Percentiles rank a stretch among this genome's conserved stretches.
Evolutionary conservation across 169 alveolate genomes (phyloP).

Genomic region (Perkinsus olseni): DNA sequence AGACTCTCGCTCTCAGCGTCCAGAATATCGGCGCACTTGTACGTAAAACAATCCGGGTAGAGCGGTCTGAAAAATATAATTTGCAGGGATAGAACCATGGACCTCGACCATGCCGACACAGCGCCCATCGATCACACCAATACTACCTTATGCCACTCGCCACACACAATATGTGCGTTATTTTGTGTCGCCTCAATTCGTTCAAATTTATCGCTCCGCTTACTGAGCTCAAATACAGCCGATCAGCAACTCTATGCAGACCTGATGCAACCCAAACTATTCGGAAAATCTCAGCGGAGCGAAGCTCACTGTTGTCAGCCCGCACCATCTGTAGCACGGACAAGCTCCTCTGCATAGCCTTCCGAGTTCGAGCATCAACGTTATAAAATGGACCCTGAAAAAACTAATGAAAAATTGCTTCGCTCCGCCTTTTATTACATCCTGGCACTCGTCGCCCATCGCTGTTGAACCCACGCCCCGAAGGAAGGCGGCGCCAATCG

Average conservation of each 20-base stretch:
- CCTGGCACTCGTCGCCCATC: not conserved
- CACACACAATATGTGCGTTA: not conserved
- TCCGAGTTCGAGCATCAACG: not conserved
- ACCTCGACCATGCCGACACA: not conserved
- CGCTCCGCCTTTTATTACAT: not conserved
- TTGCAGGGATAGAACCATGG: not conserved
- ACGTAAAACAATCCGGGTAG: not conserved
- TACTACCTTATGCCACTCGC: not conserved
- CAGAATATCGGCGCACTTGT: not conserved
- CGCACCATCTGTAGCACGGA: not conserved
- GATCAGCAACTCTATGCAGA: not conserved
- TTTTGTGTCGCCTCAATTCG: not conserved
- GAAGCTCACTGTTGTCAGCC: not conserved
- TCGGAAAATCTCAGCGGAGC: too few relatives aligned
- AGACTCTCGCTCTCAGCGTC: not conserved
- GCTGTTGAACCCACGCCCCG: not conserved
- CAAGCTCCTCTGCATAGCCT: not conserved
- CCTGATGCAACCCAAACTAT: not conserved
- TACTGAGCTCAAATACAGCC: not conserved
- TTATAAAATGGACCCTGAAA: not conserved
- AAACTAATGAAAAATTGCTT: not conserved
- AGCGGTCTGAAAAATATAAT: not conserved
- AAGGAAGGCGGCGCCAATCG: not conserved
- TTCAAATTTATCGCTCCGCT: not conserved
- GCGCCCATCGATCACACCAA: not conserved